phyloP scores from a whole-genome alignment of 2,329 filamentous ascomycete genomes.

The Microdochium trichocladiopsis region DNA sequence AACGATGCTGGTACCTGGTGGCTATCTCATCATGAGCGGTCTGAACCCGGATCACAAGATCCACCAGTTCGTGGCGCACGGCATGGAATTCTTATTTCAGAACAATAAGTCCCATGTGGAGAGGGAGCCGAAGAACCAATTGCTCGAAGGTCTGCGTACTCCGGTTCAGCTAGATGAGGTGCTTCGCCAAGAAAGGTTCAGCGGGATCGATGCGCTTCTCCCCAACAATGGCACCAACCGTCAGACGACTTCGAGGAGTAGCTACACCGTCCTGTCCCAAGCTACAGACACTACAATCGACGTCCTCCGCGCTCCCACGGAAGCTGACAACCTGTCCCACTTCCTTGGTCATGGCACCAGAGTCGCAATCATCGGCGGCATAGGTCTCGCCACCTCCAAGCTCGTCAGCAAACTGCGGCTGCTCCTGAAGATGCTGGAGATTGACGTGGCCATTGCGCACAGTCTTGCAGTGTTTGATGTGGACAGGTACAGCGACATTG shows the following conservation, averaged over 20 bases:
- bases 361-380: background rate
- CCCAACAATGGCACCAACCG: background rate
- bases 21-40: background rate
- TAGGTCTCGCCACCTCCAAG: background rate
- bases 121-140: background rate
- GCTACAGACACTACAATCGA: background rate
- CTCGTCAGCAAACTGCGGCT: background rate
- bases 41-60: background rate
- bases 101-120: background rate
- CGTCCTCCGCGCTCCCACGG: background rate
- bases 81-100: background rate
- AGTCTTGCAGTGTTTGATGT: background rate
- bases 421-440: background rate
- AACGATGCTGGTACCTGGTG: background rate
- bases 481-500: background rate
- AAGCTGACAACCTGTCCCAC: background rate
- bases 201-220: background rate
- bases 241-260: background rate
- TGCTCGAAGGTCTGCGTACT: background rate
- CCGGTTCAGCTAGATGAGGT: background rate
- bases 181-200: background rate
- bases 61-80: background rate
- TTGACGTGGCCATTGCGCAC: background rate
- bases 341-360: background rate
- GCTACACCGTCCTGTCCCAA: background rate